Base-by-base conservation (phyloP, 176 grass and related monocot genomes). In the Phoenix roebelenii region DNA sequence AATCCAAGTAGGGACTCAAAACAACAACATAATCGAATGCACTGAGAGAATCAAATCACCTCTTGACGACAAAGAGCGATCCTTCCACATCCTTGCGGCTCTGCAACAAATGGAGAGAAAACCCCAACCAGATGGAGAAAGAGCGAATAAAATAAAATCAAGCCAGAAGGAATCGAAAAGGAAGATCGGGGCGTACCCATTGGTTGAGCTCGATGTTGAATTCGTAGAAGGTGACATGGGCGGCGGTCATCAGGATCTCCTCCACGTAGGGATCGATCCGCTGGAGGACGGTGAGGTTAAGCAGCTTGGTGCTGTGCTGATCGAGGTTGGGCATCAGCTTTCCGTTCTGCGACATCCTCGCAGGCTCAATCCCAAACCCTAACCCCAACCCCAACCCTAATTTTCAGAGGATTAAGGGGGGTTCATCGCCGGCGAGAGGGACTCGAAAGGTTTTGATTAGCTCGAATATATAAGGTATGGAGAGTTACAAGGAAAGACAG, bases 201-300 rank as follows among this genome's bases (percentile, higher is more conserved):
- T 95, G 79, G 63, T 86, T 95, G 66, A 89, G 85, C 59, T 95
- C 90, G 66, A 86, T 86, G 67, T 89, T 95, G 90, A 95, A 86
- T 71, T 86, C 90, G 67, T 95, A 95, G 55, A 95, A 76, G 22
- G 90, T 89, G 59, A 95, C 90, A 67, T 95, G 85, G 1, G 79
- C 76, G 59, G 90, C 90, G 62, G 85, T 95, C 65, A 95, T 86
- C 50, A 95, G 90, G 76, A 95, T 95, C 64, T 95, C 90, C 71
- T 95, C 90, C 19, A 95, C 85, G 35, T 82, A 87, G 28, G 85
- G 85, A 70, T 95, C 90, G 73, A 95, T 79, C 66, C 90, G 79
- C 67, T 89, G 90, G 15, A 95, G 82, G 24, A 95, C 90, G 54
- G 90, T 95, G 54, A 95, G 82, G 68, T 95, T 89, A n/a, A 95